Conservation (phyloP, 305 asterid species). For the Plantago lanceolata region DNA sequence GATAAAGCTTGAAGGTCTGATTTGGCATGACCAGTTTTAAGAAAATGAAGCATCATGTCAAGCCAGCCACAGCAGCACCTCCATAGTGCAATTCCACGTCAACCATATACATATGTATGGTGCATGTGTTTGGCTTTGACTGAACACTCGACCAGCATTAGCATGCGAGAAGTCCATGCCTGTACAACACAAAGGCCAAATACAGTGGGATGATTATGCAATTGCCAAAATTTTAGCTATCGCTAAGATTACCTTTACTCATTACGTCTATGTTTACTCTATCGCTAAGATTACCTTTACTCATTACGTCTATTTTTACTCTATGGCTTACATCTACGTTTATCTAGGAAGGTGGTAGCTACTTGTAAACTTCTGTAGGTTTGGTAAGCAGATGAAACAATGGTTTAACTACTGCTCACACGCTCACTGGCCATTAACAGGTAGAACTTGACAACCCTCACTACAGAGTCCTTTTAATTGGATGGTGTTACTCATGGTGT, state of each 20-base stretch:
- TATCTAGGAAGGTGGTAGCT: slow-evolving; percentile 27
- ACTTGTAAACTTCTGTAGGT: no score
- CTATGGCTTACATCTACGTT: no score
- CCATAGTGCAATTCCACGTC: slow-evolving; percentile 21
- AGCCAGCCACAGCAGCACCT: no score
- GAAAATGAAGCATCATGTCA: no score
- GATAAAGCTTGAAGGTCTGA: no score
- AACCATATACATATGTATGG: slow-evolving; percentile 36
- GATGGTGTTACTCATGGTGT: no score
- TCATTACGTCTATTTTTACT: slow-evolving; percentile 29
- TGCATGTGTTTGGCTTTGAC: slow-evolving; percentile 36
- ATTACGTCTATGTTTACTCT: slow-evolving; percentile 24
- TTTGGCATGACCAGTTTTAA: no score
- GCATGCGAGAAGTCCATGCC: slow-evolving; percentile 56
- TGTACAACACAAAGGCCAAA: slow-evolving; percentile 79
- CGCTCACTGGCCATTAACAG: no score
- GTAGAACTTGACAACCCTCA: no score
- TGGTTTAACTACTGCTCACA: no score
- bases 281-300: slow-evolving; percentile 37
- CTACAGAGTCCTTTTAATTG: no score
- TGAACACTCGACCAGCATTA: slow-evolving; percentile 39
- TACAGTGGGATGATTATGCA: slow-evolving; percentile 66
- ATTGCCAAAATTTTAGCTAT: slow-evolving; percentile 55
- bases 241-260: slow-evolving; percentile 55
- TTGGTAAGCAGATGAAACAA: no score